Evolutionary conservation across 2,329 filamentous ascomycete species (phyloP).

Genomic region (Colletotrichum zoysiae): DNA sequence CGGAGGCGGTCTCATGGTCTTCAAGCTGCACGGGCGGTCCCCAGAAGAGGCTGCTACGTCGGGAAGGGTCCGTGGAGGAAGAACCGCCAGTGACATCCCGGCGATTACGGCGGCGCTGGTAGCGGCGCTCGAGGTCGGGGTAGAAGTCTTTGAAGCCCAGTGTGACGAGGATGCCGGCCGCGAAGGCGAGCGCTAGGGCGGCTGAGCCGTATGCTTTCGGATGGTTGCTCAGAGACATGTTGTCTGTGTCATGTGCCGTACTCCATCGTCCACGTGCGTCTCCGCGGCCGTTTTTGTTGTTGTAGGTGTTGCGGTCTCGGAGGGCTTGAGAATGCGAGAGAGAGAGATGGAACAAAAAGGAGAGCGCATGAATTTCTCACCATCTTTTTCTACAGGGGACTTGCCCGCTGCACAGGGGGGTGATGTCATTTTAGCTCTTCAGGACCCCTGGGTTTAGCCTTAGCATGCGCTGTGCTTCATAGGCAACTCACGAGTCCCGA

Average conservation of each 20-base stretch:
- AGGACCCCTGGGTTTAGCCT: constrained; percentile 36
- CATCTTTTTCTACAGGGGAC: constrained; percentile 26
- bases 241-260: constrained; percentile 38
- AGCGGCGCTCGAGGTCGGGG: constrained; percentile 77
- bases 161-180: constrained; percentile 81
- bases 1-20: constrained; percentile 62
- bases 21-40: constrained; percentile 65
- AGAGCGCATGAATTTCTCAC: constrained; percentile 26
- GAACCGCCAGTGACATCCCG: constrained; percentile 26
- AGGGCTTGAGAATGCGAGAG: not conserved
- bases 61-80: constrained; percentile 43
- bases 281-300: not conserved
- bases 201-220: constrained; percentile 73
- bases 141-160: constrained; percentile 85
- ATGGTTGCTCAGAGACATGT: constrained; percentile 72
- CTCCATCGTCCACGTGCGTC: constrained; percentile 26
- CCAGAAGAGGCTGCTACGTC: constrained; percentile 61
- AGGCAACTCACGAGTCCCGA: not conserved
- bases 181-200: constrained; percentile 78
- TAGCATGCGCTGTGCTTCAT: not conserved
- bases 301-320: constrained; percentile 17
- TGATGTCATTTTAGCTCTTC: constrained; percentile 37
- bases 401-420: constrained; percentile 29
- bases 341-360: constrained; percentile 3
- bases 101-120: constrained; percentile 60